Evolutionary conservation across 2,329 filamentous ascomycete species (phyloP), one percentile per base, ranked within the genome.

Genomic region (Davidsoniella neocaledoniae): DNA sequence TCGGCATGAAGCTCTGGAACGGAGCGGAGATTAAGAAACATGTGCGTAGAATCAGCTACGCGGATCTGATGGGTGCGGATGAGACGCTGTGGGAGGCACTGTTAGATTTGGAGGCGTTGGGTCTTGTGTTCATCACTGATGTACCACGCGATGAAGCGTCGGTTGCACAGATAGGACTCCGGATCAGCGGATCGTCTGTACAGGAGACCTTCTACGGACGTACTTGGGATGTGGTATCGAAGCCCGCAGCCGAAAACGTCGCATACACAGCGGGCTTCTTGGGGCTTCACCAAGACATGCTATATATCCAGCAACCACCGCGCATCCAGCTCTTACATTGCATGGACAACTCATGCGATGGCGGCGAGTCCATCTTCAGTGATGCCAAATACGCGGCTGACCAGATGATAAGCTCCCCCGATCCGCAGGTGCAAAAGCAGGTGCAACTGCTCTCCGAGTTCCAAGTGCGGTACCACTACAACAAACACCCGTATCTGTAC

Each of bases 321-420:
- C 78, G 81, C 29, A 76, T 91, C 47, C 90, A 98, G 64, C 69
- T 96, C 21, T 76, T 96, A 3, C 91, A 96, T 65, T 95, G 87
- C 59, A 71, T 96, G 40, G 75, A 83, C 54, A 94, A 93, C 58
- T 81, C 79, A 1, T 81, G 79, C 56, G 66, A 73, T 0, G 90
- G 90, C 16, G 91, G 90, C 43, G 81, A 86, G 58, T 94, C 86
- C 1, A 71, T 94, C 48, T 98, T 96, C 66, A 79, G 78, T 53
- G 88, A 96, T 64, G 72, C 79, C 37, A 74, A 83, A 56, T 68
- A 69, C 45, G 81, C 81, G 0, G 79, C 74, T 0, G 55, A 60
- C 21, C 59, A 66, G 26, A 59, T 74, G 17, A 60, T 49, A 52
- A 38, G 45, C 33, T 49, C 50, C 54, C 58, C 44, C 5, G 42